Evolutionary conservation across 2,329 filamentous ascomycete genomes (phyloP).

Genomic region (Lecanicillium sp.): DNA sequence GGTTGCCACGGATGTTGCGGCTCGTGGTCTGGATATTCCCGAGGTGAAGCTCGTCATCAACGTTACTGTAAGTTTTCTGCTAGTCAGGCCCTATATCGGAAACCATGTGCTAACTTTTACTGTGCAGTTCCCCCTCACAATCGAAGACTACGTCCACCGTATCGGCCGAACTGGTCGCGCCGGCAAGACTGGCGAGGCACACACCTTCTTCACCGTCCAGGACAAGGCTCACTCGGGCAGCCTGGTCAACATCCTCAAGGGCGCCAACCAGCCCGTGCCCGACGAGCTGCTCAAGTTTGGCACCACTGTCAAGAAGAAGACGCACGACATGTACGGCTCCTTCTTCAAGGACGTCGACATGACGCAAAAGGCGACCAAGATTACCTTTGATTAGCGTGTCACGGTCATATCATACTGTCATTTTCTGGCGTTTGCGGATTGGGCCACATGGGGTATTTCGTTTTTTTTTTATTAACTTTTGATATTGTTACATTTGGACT

Average conservation of each 20-base stretch:
- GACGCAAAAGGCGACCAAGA: slow-evolving; percentile 81
- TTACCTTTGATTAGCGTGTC: slow-evolving; percentile 68
- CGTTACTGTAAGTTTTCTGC: slow-evolving; percentile 54
- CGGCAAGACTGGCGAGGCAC: slow-evolving; percentile 78
- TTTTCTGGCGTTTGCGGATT: not conserved
- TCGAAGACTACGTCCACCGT: slow-evolving; percentile 95
- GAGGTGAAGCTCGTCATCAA: slow-evolving; percentile 94
- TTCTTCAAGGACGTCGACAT: slow-evolving; percentile 89
- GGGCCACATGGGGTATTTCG: not conserved
- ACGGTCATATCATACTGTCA: not conserved
- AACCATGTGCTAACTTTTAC: slow-evolving; percentile 12
- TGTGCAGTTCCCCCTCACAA: slow-evolving; percentile 73
- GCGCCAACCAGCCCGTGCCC: slow-evolving; percentile 84
- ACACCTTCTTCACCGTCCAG: slow-evolving; percentile 90
- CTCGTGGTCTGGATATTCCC: slow-evolving; percentile 88
- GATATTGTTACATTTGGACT: slow-evolving; percentile 1
- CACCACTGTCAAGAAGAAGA: slow-evolving; percentile 98
- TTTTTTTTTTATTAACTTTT: not conserved
- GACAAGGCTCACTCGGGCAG: slow-evolving; percentile 90
- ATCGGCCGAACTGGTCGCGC: slow-evolving; percentile 94
- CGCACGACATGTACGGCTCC: slow-evolving; percentile 86
- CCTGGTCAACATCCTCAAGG: slow-evolving; percentile 88
- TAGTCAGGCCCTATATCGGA: not conserved
- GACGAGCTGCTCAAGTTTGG: slow-evolving; percentile 91
- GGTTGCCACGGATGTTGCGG: slow-evolving; percentile 93